These are phyloP conservation scores for Toxicodendron radicans DNA, from an alignment of 345 rosid genomes.

Conservation along the genomic window DNA sequence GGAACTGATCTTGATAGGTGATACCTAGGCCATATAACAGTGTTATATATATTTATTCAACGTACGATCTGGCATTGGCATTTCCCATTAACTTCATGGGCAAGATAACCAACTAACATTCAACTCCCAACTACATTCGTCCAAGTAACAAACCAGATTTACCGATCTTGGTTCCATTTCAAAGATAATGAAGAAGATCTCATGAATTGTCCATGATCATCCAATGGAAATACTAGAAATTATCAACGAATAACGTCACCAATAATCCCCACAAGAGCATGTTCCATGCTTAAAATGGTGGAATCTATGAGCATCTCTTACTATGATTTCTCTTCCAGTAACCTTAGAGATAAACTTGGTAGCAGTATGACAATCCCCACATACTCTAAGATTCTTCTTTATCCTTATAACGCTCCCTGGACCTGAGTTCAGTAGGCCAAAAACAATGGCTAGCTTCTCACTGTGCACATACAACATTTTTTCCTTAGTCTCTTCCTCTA, in stretches of 20 bases:
- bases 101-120: not conserved
- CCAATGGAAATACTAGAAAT: not conserved
- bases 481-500: conserved; percentile 48
- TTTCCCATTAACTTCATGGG: not conserved
- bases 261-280: conserved; percentile 48
- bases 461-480: conserved; percentile 40
- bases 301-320: conserved; percentile 44
- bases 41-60: not conserved
- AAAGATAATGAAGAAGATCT: not conserved
- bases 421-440: conserved; percentile 34
- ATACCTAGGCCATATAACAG: not conserved
- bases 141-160: not conserved
- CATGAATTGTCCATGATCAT: too few relatives aligned
- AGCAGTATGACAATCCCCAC: conserved; percentile 37
- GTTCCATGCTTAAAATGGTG: conserved; percentile 40
- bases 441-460: conserved; percentile 43
- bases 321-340: conserved; percentile 39
- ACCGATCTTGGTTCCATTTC: not conserved
- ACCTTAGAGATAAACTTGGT: conserved; percentile 36
- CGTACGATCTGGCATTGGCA: not conserved
- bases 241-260: conserved; percentile 20
- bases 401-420: conserved; percentile 31
- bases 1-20: conserved; percentile 6
- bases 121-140: not conserved
- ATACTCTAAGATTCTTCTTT: conserved; percentile 47